phyloP scores from a whole-genome alignment of 164 flowering plant genomes.

The Umbellularia californica region DNA sequence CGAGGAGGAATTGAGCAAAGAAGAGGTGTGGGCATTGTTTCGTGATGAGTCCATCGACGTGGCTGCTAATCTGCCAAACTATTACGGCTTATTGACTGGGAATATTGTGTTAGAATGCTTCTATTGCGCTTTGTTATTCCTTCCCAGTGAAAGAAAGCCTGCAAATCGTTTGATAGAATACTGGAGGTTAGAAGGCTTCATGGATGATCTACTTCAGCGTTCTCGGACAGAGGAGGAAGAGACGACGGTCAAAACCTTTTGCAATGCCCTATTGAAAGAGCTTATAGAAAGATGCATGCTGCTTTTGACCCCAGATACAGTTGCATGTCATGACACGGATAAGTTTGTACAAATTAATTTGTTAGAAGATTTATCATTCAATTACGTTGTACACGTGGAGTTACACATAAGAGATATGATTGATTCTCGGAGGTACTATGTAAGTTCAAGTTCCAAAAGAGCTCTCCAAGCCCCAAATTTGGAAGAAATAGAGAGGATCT shows the following conservation, averaged over 20 bases:
- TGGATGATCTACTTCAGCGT: too few relatives aligned
- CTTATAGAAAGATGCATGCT: not conserved
- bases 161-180: not conserved
- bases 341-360: fast-evolving
- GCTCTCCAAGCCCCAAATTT: not conserved
- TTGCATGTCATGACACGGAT: too few relatives aligned
- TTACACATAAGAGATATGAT: not conserved
- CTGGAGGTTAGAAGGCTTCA: not conserved
- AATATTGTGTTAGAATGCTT: not conserved
- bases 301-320: not conserved
- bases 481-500: not conserved
- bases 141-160: not conserved
- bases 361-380: not conserved
- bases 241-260: not conserved
- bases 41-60: not conserved
- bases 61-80: not conserved
- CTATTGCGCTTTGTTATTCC: not conserved
- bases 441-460: not conserved
- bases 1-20: not conserved
- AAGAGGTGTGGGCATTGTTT: not conserved
- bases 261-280: not conserved
- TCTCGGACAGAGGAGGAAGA: too few relatives aligned
- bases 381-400: not conserved
- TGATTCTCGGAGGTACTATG: not conserved
- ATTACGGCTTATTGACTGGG: not conserved